A percentile compares a stretch with the other conserved stretches of the same genome.
Evolutionary conservation across 225 moss, liverwort and hornwort genomes (phyloP).

Genomic region (Physcomitrium patens): DNA sequence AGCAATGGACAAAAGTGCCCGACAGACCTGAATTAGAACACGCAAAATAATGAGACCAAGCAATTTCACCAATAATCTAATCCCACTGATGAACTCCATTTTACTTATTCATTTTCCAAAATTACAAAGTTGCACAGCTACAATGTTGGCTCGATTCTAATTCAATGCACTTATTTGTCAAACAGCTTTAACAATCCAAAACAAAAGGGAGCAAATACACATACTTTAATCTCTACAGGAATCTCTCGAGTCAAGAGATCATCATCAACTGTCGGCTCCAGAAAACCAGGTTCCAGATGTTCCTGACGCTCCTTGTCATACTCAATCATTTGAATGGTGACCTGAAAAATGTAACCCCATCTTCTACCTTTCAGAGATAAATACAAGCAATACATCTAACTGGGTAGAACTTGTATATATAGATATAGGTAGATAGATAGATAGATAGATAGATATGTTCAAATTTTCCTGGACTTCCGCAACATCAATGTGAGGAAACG

Average conservation of each 20-base stretch:
- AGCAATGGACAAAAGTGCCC: constrained; percentile 83
- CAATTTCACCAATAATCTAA: constrained; percentile 16
- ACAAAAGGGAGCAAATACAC: constrained; percentile 7
- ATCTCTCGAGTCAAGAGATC: constrained; percentile 79
- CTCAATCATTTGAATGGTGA: constrained; percentile 80
- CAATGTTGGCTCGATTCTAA: constrained; percentile 19
- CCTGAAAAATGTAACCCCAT: constrained; percentile 44
- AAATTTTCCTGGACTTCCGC: background rate
- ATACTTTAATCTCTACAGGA: constrained; percentile 76
- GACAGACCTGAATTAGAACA: constrained; percentile 68
- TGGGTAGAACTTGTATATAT: background rate
- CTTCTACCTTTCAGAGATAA: constrained; percentile 16
- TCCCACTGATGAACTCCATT: constrained; percentile 6
- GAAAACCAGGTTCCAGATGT: constrained; percentile 69
- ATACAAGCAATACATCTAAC: constrained; percentile 21
- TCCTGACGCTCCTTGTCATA: constrained; percentile 83
- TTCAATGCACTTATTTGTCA: background rate
- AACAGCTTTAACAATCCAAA: constrained; percentile 7
- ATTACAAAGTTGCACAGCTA: constrained; percentile 8
- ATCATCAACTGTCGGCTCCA: constrained; percentile 69
- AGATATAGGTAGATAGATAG: too few species aligned
- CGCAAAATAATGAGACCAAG: constrained; percentile 27
- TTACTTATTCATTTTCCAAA: background rate
- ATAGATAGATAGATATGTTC: background rate
- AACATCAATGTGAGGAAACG: background rate